phyloP scores from a whole-genome alignment of 1,284 basidiomycete species.

The Binderoboletus segoi region DNA sequence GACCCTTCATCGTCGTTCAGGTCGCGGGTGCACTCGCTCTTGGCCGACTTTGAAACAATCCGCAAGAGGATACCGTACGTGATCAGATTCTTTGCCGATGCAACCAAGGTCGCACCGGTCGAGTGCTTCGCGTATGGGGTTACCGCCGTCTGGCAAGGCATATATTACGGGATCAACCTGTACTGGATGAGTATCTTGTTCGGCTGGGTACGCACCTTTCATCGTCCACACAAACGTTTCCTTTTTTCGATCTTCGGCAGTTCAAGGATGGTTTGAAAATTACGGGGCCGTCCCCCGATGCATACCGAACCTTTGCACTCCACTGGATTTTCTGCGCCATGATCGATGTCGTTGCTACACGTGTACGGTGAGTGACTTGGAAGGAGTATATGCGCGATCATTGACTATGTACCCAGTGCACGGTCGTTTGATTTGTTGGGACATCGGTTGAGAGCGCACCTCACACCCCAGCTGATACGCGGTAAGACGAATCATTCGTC shows the following conservation, averaged over 20 bases:
- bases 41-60: constrained; percentile 1
- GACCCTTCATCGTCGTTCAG: not conserved
- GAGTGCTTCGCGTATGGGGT: constrained; percentile 30
- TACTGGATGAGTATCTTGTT: constrained; percentile 25
- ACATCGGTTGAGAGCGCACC: constrained; percentile 36
- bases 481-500: constrained; percentile 32
- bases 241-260: constrained; percentile 11
- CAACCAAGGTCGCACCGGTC: constrained; percentile 34
- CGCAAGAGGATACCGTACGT: constrained; percentile 1
- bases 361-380: constrained; percentile 16
- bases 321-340: constrained; percentile 24
- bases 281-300: not conserved
- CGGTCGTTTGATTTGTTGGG: constrained; percentile 28
- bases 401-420: constrained; percentile 26
- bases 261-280: constrained; percentile 8
- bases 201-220: constrained; percentile 18
- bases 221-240: not conserved
- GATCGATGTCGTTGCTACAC: constrained; percentile 13
- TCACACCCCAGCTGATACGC: constrained; percentile 40
- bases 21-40: constrained; percentile 1
- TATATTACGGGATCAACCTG: constrained; percentile 31
- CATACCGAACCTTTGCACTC: constrained; percentile 10
- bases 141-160: constrained; percentile 31
- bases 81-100: constrained; percentile 30
- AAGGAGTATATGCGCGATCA: not conserved